Percentiles rank a stretch among this genome's conserved stretches.
phyloP scores from a whole-genome alignment of 2,329 filamentous ascomycete species.

The Sclerotinia glacialis region DNA sequence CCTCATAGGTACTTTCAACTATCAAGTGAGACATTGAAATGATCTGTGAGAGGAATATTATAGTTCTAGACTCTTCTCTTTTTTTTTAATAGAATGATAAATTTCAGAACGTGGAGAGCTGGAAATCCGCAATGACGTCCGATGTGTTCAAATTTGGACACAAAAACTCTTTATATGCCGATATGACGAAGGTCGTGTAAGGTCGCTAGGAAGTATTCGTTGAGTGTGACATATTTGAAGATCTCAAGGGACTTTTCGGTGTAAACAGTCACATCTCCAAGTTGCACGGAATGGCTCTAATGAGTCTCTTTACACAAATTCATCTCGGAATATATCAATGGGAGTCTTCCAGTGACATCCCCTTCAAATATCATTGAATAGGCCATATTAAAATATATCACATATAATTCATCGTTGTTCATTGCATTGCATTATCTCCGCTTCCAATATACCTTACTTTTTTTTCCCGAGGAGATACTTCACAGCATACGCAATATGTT shows the following conservation, averaged over 20 bases:
- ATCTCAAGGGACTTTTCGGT: slow-evolving; percentile 7
- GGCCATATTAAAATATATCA: neutral
- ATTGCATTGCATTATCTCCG: slow-evolving; percentile 19
- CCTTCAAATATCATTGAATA: neutral
- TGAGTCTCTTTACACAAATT: neutral
- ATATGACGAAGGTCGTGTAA: slow-evolving; percentile 17
- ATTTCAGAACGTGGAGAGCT: neutral
- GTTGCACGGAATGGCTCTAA: slow-evolving; percentile 4
- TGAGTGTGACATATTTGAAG: slow-evolving; percentile 4
- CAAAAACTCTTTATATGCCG: neutral
- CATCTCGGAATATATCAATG: neutral
- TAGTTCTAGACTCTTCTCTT: neutral
- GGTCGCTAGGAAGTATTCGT: slow-evolving; percentile 1
- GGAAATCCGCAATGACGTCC: slow-evolving; percentile 18
- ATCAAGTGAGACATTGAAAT: too few species aligned
- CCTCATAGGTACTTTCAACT: too few species aligned
- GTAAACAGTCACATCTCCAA: neutral
- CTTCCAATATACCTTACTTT: neutral
- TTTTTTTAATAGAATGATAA: neutral
- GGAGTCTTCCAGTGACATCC: slow-evolving; percentile 2
- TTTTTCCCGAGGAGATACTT: slow-evolving; percentile 1
- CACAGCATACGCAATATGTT: slow-evolving; percentile 7
- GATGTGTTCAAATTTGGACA: slow-evolving; percentile 5
- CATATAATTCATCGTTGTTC: slow-evolving; percentile 1
- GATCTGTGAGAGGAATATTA: neutral